phyloP scores from a whole-genome alignment of 371 early-diverging fungal genomes.

The Umbelopsis sp. region DNA sequence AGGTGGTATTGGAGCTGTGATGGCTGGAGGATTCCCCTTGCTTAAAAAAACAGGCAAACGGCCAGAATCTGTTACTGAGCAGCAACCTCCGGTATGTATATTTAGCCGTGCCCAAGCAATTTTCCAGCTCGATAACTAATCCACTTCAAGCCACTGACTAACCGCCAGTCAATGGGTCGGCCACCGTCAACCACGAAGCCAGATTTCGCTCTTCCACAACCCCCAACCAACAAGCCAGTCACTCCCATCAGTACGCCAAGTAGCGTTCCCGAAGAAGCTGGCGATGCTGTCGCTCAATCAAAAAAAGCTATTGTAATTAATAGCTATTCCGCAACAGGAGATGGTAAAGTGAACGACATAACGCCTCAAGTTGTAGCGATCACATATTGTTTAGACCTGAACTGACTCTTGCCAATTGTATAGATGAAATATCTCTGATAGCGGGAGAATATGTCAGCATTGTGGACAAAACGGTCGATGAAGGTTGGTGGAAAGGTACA shows the following conservation, averaged over 20 bases:
- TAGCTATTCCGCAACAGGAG: slow-evolving; percentile 50
- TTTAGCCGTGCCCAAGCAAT: too few relatives aligned
- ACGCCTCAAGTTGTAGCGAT: neutral
- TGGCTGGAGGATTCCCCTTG: slow-evolving; percentile 53
- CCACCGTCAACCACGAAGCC: neutral
- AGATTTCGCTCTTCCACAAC: neutral
- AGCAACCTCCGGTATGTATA: neutral
- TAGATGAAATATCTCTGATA: slow-evolving; percentile 57
- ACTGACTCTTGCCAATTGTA: neutral
- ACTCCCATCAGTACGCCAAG: neutral
- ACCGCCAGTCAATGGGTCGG: neutral
- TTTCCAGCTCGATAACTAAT: too few relatives aligned
- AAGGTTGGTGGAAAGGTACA: slow-evolving; percentile 66
- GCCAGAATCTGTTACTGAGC: slow-evolving; percentile 6
- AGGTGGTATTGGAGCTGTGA: slow-evolving; percentile 66
- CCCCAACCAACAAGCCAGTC: neutral
- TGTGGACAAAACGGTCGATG: slow-evolving; percentile 53
- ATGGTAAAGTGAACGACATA: slow-evolving; percentile 33
- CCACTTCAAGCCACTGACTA: neutral
- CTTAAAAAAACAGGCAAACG: slow-evolving; percentile 11
- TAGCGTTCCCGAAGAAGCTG: neutral
- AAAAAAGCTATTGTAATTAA: slow-evolving; percentile 47
- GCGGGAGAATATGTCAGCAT: slow-evolving; percentile 56
- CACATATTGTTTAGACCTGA: too few relatives aligned
- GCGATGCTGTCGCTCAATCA: neutral